Base-by-base conservation (phyloP, 208 protist species). In the Trypanosoma cruzi region DNA sequence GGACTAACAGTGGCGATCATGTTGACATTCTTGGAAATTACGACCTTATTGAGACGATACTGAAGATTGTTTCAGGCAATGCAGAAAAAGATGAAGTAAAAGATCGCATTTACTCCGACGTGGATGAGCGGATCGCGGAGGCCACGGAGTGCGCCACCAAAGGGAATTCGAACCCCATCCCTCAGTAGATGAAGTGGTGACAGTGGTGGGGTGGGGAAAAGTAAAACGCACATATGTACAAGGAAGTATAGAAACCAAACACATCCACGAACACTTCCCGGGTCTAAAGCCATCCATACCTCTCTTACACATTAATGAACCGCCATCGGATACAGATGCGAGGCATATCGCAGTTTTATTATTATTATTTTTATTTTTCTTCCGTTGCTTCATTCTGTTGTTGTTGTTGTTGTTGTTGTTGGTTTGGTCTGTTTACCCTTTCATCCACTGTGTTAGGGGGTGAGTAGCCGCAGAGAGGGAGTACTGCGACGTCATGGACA, bases 21-120 rank as follows among this genome's bases (percentile, higher is more conserved):
- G 92, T 98, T 20, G 92, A 98, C 72, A 90, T 96, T 48, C 75
- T 96, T 59, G 94, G 90, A 36, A 96, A 96, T 81, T 85, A 84
- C 54, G 88, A 89, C 3, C 71, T 93, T 57, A 42, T 96, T 14
- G 83, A 93, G 62, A 89, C 82, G 11, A 77, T 94, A 28, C 54
- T 94, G 34, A 93, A 90, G 68, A 85, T 94, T 20, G 81, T 80
- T 5, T 88, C 81, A 59, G 89, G 89, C 32, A 65, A 93, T 18
- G 88, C 84, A 44, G 85, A 73, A 29, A 50, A 62, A 16, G 58
- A 50, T 8, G 59, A 64, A 8, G 61, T 94, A 71, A 52, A 66
- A n/a, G 80, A 89, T 61, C 79, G 81, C 60, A 83, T 94, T 57
- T 81, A 82, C 69, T 89, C 81, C 16, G 77, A 94, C 60, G 73